A percentile compares a stretch with the other conserved stretches of the same genome.
Conservation (phyloP, 2,329 filamentous ascomycete genomes). For the Bipolaris sorokiniana region DNA sequence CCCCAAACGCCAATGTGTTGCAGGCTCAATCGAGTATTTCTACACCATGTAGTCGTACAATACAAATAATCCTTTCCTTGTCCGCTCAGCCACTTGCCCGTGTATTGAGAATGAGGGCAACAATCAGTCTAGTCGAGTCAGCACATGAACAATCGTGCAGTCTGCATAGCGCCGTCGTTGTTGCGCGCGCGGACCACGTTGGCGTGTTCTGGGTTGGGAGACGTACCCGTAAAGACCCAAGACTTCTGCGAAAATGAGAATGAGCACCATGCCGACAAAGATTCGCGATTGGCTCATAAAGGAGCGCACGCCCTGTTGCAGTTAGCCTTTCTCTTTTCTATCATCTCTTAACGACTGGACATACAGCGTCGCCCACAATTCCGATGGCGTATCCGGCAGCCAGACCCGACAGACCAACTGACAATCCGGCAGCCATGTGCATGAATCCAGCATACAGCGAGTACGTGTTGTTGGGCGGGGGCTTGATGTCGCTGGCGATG, state of each 20-base stretch:
- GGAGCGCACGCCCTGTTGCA: slow-evolving; percentile 73
- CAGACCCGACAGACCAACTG: slow-evolving; percentile 62
- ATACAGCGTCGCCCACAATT: slow-evolving; percentile 86
- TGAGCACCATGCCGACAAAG: slow-evolving; percentile 98
- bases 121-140: slow-evolving; percentile 72
- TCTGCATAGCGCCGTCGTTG: not conserved
- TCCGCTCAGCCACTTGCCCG: slow-evolving; percentile 67
- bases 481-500: slow-evolving; percentile 86
- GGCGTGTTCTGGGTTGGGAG: not conserved
- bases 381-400: slow-evolving; percentile 73
- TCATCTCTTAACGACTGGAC: slow-evolving; percentile 29
- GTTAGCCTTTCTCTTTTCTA: slow-evolving; percentile 22
- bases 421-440: slow-evolving; percentile 89
- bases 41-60: slow-evolving; percentile 42
- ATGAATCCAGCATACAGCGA: slow-evolving; percentile 91
- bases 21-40: slow-evolving; percentile 29
- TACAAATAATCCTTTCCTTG: slow-evolving; percentile 29
- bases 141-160: slow-evolving; percentile 3
- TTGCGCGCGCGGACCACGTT: not conserved
- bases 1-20: slow-evolving; percentile 32
- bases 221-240: slow-evolving; percentile 92
- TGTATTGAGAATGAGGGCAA: slow-evolving; percentile 91
- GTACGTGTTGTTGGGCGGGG: slow-evolving; percentile 71
- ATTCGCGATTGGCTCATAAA: slow-evolving; percentile 97
- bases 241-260: slow-evolving; percentile 98